Percentiles rank a stretch among this genome's conserved stretches.
Conservation (phyloP, 768 basidiomycete species). For the Ramaria sp. region DNA sequence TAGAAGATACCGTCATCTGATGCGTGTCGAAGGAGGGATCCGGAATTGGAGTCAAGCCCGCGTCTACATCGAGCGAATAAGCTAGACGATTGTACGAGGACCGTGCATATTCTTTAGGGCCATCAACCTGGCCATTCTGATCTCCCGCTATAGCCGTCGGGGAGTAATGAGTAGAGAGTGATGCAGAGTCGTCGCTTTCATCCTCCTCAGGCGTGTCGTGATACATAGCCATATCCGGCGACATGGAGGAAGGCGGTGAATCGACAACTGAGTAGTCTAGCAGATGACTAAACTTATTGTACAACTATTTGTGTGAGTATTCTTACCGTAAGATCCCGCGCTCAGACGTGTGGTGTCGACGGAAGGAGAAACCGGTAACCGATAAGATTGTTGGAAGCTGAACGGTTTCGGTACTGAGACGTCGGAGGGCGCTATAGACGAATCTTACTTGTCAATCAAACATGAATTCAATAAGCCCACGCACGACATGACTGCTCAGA, state of each 20-base stretch:
- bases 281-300: too few species aligned
- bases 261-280: neutral
- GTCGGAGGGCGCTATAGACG: neutral
- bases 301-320: neutral
- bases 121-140: too few species aligned
- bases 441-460: neutral
- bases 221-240: neutral
- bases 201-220: neutral
- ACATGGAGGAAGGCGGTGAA: neutral
- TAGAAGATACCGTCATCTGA: neutral
- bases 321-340: neutral
- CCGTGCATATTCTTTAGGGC: too few species aligned
- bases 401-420: neutral
- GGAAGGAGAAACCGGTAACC: neutral
- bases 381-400: neutral
- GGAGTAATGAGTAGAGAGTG: neutral
- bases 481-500: neutral
- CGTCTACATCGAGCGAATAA: neutral
- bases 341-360: neutral
- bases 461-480: neutral
- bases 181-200: neutral
- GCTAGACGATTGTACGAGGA: neutral
- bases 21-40: neutral
- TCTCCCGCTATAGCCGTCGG: neutral
- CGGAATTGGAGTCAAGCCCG: neutral